Conservation (phyloP, 805 yeast genomes). For the Candida corydali region DNA sequence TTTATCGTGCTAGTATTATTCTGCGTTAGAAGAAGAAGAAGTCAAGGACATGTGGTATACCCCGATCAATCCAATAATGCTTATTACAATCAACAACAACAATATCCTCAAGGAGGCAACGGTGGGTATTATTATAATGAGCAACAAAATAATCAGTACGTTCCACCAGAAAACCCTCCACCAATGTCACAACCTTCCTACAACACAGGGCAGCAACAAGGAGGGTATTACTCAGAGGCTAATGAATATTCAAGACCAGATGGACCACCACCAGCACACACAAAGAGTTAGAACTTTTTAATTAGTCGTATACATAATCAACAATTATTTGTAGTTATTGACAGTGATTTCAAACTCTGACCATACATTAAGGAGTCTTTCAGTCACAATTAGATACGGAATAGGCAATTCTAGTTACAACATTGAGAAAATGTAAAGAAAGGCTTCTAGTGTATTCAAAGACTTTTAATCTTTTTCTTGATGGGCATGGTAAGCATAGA, state of each 20-base stretch:
- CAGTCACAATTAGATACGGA: too few relatives aligned
- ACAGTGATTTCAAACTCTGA: too few relatives aligned
- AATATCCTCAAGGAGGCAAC: constrained; percentile 3
- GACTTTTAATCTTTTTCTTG: too few relatives aligned
- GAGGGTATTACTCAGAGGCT: not conserved
- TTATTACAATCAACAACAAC: constrained; percentile 6
- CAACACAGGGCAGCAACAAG: constrained; percentile 2
- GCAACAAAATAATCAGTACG: not conserved
- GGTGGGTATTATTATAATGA: not conserved
- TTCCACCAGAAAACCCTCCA: constrained; percentile 7
- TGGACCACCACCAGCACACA: constrained; percentile 9
- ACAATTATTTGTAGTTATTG: too few relatives aligned
- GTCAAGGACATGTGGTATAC: not conserved
- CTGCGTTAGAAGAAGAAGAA: constrained; percentile 6
- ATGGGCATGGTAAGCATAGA: too few relatives aligned
- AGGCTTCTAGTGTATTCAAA: too few relatives aligned
- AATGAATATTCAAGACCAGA: constrained; percentile 5
- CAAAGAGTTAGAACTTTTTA: constrained; percentile 5
- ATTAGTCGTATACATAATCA: too few relatives aligned
- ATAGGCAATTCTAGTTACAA: too few relatives aligned
- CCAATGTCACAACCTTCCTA: constrained; percentile 3
- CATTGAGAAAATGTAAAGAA: too few relatives aligned
- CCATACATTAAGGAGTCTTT: too few relatives aligned
- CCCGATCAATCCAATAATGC: constrained; percentile 4
- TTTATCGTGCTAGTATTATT: constrained; percentile 1